A percentile compares a stretch with the other conserved stretches of the same genome.
Conservation (phyloP, 306 rosid genomes). For the Dryas alaskensis region DNA sequence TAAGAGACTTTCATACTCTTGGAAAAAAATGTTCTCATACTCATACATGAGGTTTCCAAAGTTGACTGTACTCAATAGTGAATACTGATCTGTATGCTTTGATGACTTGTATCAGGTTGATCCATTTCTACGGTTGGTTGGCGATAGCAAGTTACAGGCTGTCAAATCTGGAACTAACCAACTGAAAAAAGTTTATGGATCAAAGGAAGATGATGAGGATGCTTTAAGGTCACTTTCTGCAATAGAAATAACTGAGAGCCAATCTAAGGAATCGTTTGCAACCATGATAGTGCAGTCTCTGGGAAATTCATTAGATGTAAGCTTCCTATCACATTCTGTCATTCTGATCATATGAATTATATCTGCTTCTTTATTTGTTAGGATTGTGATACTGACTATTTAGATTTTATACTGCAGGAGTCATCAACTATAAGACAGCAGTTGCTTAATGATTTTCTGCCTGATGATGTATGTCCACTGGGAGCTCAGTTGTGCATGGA, state of each 20-base stretch:
- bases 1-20: not conserved
- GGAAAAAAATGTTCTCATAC: not conserved
- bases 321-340: not conserved
- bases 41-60: not conserved
- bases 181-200: conserved; percentile 49
- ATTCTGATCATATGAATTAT: not conserved
- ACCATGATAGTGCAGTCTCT: conserved; percentile 51
- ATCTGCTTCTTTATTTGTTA: not conserved
- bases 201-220: conserved; percentile 70
- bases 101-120: conserved; percentile 50
- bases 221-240: conserved; percentile 50
- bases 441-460: conserved; percentile 52
- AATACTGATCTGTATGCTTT: not conserved
- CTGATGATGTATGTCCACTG: conserved; percentile 50
- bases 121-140: conserved; percentile 69
- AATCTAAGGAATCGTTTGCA: conserved; percentile 49
- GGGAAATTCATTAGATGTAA: conserved; percentile 49
- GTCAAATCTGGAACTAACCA: conserved; percentile 30
- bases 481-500: conserved; percentile 51
- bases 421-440: conserved; percentile 43
- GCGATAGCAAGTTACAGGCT: conserved; percentile 59
- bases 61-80: not conserved
- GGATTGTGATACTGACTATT: not conserved
- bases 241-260: conserved; percentile 28
- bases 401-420: conserved; percentile 22